Base-by-base conservation (phyloP, 345 rosid species). In the Populus alba region DNA sequence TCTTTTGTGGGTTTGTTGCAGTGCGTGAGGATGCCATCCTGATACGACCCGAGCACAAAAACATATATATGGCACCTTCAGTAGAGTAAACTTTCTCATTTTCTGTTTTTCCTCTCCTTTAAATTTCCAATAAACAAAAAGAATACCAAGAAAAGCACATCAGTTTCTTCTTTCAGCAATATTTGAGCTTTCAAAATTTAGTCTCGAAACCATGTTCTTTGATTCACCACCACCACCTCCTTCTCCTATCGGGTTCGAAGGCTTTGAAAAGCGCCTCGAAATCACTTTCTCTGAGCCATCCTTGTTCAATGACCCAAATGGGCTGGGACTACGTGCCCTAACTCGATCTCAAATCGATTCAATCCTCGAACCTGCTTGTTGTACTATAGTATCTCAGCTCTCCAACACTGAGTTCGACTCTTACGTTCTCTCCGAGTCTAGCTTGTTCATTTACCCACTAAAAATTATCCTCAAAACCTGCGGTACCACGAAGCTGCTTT, bases 11-110 rank as follows among this genome's bases (percentile, higher is more conserved):
- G 55, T 27, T 74, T 39, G 62, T 3, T 83, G 86, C 92, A 91
- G 95, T 92, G 95, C 87, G 79, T 92, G 55, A 90, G 94, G 88
- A 88, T 81, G 86, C 95, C 97, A 61, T 91, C 97, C 89, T 93
- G 97, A 93, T 91, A 85, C 66, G 13, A 53, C 49, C 37, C 49
- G 13, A 27, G 6, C 8, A 10, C 1, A 57, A 70, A 22, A 41
- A 22, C 8, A 39, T 39, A 71, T 75, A 39, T 39, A 71, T 75
- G 74, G 27, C 63, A 1, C 33, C 63, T 33, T 71, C 68, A 1
- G 49, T 82, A 82, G 82, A 41, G 82, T 86, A 84, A 83, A 71
- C 65, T 73, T 76, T 68, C 68, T 23, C 9, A 4, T 70, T 38
- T 77, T 47, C 55, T 35, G 39, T 35, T n/a, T 10, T 38, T 2